Conservation (phyloP, 495 filamentous ascomycete genomes). For the Annulohypoxylon nitens region DNA sequence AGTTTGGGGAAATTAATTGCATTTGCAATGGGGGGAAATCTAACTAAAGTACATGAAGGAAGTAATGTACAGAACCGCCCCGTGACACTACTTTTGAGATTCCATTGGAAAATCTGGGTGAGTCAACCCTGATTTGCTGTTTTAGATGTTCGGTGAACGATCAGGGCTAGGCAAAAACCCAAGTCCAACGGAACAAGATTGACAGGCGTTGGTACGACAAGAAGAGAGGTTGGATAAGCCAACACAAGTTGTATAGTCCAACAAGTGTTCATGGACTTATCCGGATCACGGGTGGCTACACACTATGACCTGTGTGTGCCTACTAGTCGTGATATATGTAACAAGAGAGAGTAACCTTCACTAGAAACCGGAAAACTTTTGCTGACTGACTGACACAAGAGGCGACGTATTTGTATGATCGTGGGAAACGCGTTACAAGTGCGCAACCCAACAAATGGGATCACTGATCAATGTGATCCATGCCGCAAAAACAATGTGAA, state of each 20-base stretch:
- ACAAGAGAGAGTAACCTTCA: not conserved
- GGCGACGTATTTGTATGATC: not conserved
- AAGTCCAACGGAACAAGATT: not conserved
- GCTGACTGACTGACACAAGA: not conserved
- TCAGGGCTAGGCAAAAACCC: not conserved
- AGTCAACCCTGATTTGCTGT: too few relatives aligned
- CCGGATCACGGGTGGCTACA: not conserved
- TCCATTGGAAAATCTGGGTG: not conserved
- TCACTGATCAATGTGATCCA: not conserved
- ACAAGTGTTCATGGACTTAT: not conserved
- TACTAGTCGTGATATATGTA: not conserved
- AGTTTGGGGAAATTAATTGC: not conserved
- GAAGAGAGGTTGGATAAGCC: not conserved
- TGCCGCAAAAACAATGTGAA: not conserved
- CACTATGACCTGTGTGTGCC: not conserved
- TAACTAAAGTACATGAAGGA: not conserved
- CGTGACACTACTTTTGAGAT: too few relatives aligned
- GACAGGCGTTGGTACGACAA: not conserved
- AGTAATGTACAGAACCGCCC: not conserved
- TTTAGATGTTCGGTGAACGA: too few relatives aligned
- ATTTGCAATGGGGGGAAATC: not conserved
- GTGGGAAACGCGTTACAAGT: not conserved
- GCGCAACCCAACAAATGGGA: not conserved
- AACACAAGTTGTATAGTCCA: slow-evolving; percentile 4
- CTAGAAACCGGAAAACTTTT: not conserved